phyloP scores from a whole-genome alignment of 306 rosid genomes.

The barrel medic (Medicago truncatula) region MtrunA17r5.0-ANR NC_053046.1:971001-971500 shows the following conservation, averaged over 20 bases:
- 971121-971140: constrained; percentile 73
- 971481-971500: constrained; percentile 78
- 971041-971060: constrained; percentile 43
- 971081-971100: constrained; percentile 91
- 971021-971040: not conserved
- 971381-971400: constrained; percentile 57
- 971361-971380: constrained; percentile 46
- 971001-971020: not conserved
- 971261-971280: constrained; percentile 62
- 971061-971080: constrained; percentile 97
- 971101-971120: constrained; percentile 78
- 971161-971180: constrained; percentile 39
- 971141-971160: constrained; percentile 50
- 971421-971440: constrained; percentile 53
- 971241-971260: constrained; percentile 73
- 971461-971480: constrained; percentile 54
- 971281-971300: constrained; percentile 61
- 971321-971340: constrained; percentile 51
- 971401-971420: constrained; percentile 49
- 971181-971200: not conserved
- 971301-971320: constrained; percentile 60
- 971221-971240: constrained; percentile 70
- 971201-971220: constrained; percentile 21
- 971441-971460: constrained; percentile 51
- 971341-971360: constrained; percentile 54